Base-by-base conservation (phyloP, 805 yeast species). In the Hanseniaspora lindneri region DNA sequence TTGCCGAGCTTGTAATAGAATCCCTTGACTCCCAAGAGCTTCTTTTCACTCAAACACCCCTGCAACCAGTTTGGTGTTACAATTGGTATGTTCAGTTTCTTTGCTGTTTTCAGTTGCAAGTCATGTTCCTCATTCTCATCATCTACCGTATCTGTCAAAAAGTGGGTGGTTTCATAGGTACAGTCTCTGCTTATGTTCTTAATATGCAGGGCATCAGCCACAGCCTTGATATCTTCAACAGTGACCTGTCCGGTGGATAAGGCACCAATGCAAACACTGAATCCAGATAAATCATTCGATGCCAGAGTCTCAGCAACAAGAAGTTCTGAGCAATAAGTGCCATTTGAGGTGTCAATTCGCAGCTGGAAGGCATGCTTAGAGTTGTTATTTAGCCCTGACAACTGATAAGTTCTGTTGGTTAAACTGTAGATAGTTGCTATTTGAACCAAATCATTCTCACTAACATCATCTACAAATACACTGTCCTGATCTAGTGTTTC, bases 1-100 rank as follows among this genome's bases (percentile, higher is more conserved):
- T 28, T 36, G 4, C 19, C 10, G 16, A 35, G 14, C 21, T 56
- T 53, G 19, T 53, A 68, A 59, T 84, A 84, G 56, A 82, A 85
- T 55, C 85, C 86, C 58, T 94, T 74, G 14, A 92, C 98, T 24
- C 97, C 96, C 37, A 88, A 94, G 49, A 92, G 79, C 58, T 95
- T 69, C 56, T 92, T 76, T 59, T 88, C 96, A 37, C 73, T 63
- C 57, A 84, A 94, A 67, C 97, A 92, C 0, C 96, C 96, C 63
- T 83, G 81, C 50, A 92, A 69, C 97, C 97, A 92, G 62, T 92
- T 96, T 0, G 98, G 97, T 62, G 95, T 75, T 24, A 92, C 88
- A 34, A 92, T 76, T 2, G 98, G 98, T 49, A 92, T 86, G 60
- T 87, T 92, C 68, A 77, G 75, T 47, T 81, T 87, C 53, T 74